These are phyloP conservation scores for Trichoderma polysporum DNA, from an alignment of 2,329 filamentous ascomycete genomes.

Conservation along the genomic window DNA sequence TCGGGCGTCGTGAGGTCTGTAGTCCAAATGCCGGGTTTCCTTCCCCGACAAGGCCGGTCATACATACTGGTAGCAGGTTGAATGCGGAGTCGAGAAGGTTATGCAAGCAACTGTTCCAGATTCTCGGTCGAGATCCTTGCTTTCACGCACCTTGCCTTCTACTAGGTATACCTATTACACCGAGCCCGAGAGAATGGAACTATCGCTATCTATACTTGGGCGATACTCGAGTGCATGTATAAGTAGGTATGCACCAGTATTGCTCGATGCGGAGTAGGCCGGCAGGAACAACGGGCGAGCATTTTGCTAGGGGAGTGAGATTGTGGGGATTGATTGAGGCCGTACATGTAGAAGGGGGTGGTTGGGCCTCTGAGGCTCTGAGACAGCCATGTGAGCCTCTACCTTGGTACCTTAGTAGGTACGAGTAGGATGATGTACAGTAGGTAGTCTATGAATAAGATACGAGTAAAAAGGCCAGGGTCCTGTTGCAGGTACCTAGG, in stretches of 20 bases:
- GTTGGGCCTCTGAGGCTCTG: neutral
- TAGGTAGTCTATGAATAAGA: no score
- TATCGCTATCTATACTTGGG: neutral
- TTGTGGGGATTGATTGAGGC: neutral
- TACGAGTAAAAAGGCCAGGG: no score
- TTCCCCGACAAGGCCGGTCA: neutral
- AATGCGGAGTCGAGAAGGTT: neutral
- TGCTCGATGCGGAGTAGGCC: neutral
- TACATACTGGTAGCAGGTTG: neutral
- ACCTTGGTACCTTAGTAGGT: no score
- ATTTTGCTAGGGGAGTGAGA: neutral
- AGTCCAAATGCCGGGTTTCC: neutral
- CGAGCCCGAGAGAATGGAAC: neutral
- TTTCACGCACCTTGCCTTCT: neutral
- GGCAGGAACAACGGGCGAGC: neutral
- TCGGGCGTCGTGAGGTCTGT: neutral
- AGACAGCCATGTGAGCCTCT: neutral
- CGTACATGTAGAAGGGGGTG: neutral
- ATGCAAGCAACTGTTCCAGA: conserved; percentile 6
- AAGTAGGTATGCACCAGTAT: neutral
- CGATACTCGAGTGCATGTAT: neutral
- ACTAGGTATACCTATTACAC: neutral
- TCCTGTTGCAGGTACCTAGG: no score
- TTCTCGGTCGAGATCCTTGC: conserved; percentile 2
- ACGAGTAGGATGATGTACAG: neutral